These are phyloP conservation scores for Cicer judaicum DNA, from an alignment of 306 rosid genomes.

Conservation along the genomic window DNA sequence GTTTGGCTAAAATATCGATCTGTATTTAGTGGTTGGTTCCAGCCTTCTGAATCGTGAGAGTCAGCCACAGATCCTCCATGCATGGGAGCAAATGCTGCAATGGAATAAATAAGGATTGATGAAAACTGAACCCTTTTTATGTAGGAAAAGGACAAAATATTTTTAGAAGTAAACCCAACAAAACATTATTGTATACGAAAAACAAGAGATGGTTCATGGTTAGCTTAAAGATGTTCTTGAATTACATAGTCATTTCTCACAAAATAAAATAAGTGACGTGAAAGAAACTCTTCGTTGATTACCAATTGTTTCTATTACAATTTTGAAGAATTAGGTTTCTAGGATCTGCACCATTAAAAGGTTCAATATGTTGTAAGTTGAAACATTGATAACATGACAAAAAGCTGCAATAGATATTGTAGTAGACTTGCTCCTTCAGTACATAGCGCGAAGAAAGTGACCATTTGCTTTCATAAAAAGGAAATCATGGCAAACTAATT, in stretches of 20 bases:
- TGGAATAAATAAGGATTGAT: constrained; percentile 20
- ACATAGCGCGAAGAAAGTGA: constrained; percentile 5
- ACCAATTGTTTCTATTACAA: background rate
- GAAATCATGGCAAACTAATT: constrained; percentile 24
- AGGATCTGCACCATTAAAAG: background rate
- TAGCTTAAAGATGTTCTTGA: constrained; percentile 2
- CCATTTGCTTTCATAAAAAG: background rate
- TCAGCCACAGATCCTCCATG: constrained; percentile 53
- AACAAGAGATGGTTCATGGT: background rate
- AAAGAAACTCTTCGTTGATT: constrained; percentile 29
- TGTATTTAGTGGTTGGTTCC: constrained; percentile 62
- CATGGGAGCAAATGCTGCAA: constrained; percentile 94
- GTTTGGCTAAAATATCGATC: constrained; percentile 66
- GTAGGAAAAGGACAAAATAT: constrained; percentile 1
- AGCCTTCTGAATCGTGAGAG: constrained; percentile 44
- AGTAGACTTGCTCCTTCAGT: background rate
- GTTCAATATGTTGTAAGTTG: background rate
- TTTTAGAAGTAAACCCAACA: constrained; percentile 15
- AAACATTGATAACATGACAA: background rate
- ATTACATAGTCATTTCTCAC: constrained; percentile 9
- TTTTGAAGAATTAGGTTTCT: background rate
- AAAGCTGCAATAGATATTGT: background rate
- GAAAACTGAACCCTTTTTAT: constrained; percentile 26
- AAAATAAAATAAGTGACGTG: constrained; percentile 7
- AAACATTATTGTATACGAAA: constrained; percentile 20